Conservation (phyloP, 768 basidiomycete species). For the Hypholoma fasciculare region DNA sequence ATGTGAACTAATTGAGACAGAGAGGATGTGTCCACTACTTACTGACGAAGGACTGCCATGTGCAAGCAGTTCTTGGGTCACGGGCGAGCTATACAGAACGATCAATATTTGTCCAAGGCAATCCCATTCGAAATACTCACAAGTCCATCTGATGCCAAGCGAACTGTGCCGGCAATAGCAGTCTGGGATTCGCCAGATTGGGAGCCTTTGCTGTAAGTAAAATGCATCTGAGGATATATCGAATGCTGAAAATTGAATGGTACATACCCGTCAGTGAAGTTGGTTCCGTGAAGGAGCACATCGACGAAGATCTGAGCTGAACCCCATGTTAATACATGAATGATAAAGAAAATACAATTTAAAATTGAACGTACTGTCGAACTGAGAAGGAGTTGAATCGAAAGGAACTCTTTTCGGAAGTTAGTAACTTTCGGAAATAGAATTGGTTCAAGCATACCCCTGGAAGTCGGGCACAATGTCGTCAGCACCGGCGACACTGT, state of each 20-base stretch:
- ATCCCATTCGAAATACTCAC: neutral
- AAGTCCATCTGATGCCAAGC: neutral
- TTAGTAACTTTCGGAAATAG: too few relatives aligned
- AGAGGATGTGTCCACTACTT: conserved; percentile 8
- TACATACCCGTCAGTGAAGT: neutral
- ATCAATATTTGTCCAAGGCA: neutral
- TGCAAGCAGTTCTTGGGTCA: conserved; percentile 45
- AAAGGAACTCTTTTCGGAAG: conserved; percentile 26
- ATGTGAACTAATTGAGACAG: too few relatives aligned
- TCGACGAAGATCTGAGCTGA: conserved; percentile 29
- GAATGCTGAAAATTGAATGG: neutral
- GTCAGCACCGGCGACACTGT: conserved; percentile 18
- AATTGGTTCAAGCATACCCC: neutral
- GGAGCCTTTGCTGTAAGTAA: neutral
- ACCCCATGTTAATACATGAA: neutral
- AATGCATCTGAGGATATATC: neutral
- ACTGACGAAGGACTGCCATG: conserved; percentile 46
- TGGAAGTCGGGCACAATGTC: conserved; percentile 8
- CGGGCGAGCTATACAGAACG: conserved; percentile 23
- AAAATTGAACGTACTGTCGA: conserved; percentile 29
- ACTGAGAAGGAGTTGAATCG: conserved; percentile 43
- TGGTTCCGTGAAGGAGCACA: neutral
- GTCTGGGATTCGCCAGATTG: neutral
- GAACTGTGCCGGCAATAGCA: neutral
- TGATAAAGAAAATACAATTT: neutral